Percentiles rank a stretch among this genome's conserved stretches.
Evolutionary conservation across 805 yeast genomes (phyloP).

Genomic region (Candida schatavii): DNA sequence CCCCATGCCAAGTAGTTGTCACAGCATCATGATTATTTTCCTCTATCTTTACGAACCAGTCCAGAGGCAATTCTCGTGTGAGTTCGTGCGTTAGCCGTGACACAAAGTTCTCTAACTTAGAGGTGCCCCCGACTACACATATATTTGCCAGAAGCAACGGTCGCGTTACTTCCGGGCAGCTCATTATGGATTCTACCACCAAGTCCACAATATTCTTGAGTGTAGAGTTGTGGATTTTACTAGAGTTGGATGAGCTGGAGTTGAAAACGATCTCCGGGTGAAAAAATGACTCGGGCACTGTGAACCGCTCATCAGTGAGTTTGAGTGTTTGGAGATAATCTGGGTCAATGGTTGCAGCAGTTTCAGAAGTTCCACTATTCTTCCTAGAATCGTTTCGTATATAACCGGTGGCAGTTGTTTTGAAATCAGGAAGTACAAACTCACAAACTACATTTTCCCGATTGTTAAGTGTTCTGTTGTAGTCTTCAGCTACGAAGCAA

Average conservation of each 20-base stretch:
- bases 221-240: slow-evolving; percentile 43
- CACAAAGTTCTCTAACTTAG: slow-evolving; percentile 65
- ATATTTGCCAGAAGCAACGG: slow-evolving; percentile 81
- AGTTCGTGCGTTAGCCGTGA: slow-evolving; percentile 60
- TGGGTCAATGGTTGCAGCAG: slow-evolving; percentile 12
- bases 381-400: slow-evolving; percentile 8
- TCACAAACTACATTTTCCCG: slow-evolving; percentile 46
- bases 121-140: slow-evolving; percentile 78
- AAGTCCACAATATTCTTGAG: slow-evolving; percentile 75
- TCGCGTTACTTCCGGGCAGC: slow-evolving; percentile 68
- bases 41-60: slow-evolving; percentile 59
- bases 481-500: slow-evolving; percentile 65
- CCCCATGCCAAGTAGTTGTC: slow-evolving; percentile 38
- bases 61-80: slow-evolving; percentile 66
- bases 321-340: slow-evolving; percentile 62
- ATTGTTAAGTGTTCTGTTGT: slow-evolving; percentile 42
- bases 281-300: slow-evolving; percentile 81
- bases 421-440: slow-evolving; percentile 85
- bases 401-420: slow-evolving; percentile 75
- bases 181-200: slow-evolving; percentile 62
- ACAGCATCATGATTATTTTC: slow-evolving; percentile 20
- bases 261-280: slow-evolving; percentile 68
- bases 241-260: slow-evolving; percentile 22
- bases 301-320: slow-evolving; percentile 81
- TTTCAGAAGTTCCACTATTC: slow-evolving; percentile 6